Evolutionary conservation across 345 rosid species (phyloP).

Genomic region (Clarkia xantiana): DNA sequence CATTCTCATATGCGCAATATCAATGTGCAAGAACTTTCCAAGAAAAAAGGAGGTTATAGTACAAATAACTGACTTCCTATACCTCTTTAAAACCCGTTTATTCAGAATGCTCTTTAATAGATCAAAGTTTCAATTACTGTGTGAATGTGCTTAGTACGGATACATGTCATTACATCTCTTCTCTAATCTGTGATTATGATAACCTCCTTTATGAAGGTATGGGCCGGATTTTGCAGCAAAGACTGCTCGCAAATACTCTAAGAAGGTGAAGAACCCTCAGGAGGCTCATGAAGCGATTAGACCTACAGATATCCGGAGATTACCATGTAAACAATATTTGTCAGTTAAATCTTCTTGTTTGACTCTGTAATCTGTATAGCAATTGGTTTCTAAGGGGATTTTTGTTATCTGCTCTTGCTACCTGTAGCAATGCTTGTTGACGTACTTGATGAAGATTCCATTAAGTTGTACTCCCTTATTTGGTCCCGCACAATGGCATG

Average conservation of each 20-base stretch:
- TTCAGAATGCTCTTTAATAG: slow-evolving; percentile 62
- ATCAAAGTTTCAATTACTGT: not conserved
- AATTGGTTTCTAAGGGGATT: not conserved
- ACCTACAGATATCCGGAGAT: slow-evolving; percentile 67
- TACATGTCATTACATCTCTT: not conserved
- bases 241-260: slow-evolving; percentile 62
- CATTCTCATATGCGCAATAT: too few relatives aligned
- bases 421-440: slow-evolving; percentile 51
- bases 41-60: too few relatives aligned
- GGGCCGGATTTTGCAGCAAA: slow-evolving; percentile 48
- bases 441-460: slow-evolving; percentile 71
- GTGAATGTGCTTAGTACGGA: not conserved
- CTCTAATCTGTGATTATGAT: not conserved
- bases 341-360: slow-evolving; percentile 1
- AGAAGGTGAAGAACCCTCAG: slow-evolving; percentile 93
- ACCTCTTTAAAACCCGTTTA: too few relatives aligned
- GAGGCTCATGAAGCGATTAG: slow-evolving; percentile 99
- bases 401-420: not conserved
- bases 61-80: too few relatives aligned
- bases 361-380: not conserved
- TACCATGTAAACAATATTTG: slow-evolving; percentile 49
- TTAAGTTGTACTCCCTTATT: slow-evolving; percentile 79
- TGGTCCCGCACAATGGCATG: slow-evolving; percentile 92
- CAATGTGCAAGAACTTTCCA: too few relatives aligned
- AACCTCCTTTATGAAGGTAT: slow-evolving; percentile 36